A percentile compares a stretch with the other conserved stretches of the same genome.
phyloP scores from a whole-genome alignment of 371 early-diverging fungal genomes.

The Rhizomucor miehei region DNA sequence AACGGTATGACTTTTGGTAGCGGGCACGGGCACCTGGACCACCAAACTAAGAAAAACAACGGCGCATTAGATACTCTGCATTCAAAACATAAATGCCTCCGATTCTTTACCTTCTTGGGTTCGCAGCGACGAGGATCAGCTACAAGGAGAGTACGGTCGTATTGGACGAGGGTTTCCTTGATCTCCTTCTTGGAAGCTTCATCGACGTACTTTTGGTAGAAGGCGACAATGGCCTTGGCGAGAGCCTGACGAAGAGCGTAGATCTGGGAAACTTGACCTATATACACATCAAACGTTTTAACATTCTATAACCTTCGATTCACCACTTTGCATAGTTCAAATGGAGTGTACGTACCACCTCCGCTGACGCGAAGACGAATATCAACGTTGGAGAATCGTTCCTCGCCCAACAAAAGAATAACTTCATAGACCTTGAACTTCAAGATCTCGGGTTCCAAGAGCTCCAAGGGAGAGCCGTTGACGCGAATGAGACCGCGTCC shows the following conservation, averaged over 20 bases:
- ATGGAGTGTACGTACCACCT: conserved; percentile 80
- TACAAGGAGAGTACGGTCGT: conserved; percentile 97
- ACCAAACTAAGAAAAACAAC: conserved; percentile 68
- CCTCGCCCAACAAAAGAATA: conserved; percentile 90
- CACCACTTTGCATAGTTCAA: neutral
- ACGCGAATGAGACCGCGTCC: conserved; percentile 94
- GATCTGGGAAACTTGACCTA: conserved; percentile 84
- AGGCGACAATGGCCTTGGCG: conserved; percentile 97
- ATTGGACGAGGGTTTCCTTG: conserved; percentile 88
- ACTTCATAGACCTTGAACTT: conserved; percentile 98
- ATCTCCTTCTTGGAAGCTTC: conserved; percentile 99
- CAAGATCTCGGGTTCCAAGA: conserved; percentile 93
- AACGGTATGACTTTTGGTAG: conserved; percentile 95
- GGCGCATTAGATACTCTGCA: neutral
- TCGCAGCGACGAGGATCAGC: conserved; percentile 99
- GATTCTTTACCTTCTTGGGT: conserved; percentile 85
- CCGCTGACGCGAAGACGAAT: conserved; percentile 95
- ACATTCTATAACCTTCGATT: neutral
- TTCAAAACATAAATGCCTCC: neutral
- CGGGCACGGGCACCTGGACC: conserved; percentile 99
- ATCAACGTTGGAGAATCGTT: conserved; percentile 92
- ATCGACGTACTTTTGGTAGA: conserved; percentile 97
- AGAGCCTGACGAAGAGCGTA: conserved; percentile 99
- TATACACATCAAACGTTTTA: neutral
- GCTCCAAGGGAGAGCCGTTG: conserved; percentile 94